Percentiles rank a stretch among this genome's conserved stretches.
Conservation (phyloP, 768 basidiomycete genomes). For the Suillus weaverae region DNA sequence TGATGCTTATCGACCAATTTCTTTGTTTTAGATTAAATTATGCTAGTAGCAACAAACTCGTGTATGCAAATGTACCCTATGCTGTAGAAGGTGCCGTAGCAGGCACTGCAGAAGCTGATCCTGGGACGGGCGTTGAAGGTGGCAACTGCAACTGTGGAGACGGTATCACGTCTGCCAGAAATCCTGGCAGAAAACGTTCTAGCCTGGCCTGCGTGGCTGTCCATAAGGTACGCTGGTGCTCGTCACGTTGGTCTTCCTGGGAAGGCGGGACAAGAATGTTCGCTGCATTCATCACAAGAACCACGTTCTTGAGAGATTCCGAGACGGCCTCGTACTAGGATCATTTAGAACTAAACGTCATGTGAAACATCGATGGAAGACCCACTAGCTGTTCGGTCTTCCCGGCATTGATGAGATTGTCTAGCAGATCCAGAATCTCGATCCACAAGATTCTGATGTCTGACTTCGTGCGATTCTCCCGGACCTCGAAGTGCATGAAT, state of each 20-base stretch:
- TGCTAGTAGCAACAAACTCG: slow-evolving; percentile 6
- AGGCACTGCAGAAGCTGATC: slow-evolving; percentile 4
- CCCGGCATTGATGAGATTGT: slow-evolving; percentile 85
- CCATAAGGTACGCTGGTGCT: slow-evolving; percentile 76
- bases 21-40: slow-evolving; percentile 5
- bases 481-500: slow-evolving; percentile 90
- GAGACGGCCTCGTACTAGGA: slow-evolving; percentile 89
- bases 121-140: slow-evolving; percentile 9
- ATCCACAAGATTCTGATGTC: slow-evolving; percentile 84
- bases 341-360: slow-evolving; percentile 9
- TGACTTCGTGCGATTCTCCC: slow-evolving; percentile 56
- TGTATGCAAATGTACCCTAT: slow-evolving; percentile 7
- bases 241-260: slow-evolving; percentile 48
- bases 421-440: slow-evolving; percentile 83
- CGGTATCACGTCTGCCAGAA: slow-evolving; percentile 71
- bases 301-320: slow-evolving; percentile 94
- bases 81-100: slow-evolving; percentile 13
- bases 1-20: slow-evolving; percentile 15
- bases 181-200: slow-evolving; percentile 90
- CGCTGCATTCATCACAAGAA: slow-evolving; percentile 94
- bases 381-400: slow-evolving; percentile 84
- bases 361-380: slow-evolving; percentile 15
- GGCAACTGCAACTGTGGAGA: slow-evolving; percentile 22
- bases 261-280: slow-evolving; percentile 69
- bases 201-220: slow-evolving; percentile 80